Evolutionary conservation across 345 rosid species (phyloP).

Genomic region (Anacardium occidentale): DNA sequence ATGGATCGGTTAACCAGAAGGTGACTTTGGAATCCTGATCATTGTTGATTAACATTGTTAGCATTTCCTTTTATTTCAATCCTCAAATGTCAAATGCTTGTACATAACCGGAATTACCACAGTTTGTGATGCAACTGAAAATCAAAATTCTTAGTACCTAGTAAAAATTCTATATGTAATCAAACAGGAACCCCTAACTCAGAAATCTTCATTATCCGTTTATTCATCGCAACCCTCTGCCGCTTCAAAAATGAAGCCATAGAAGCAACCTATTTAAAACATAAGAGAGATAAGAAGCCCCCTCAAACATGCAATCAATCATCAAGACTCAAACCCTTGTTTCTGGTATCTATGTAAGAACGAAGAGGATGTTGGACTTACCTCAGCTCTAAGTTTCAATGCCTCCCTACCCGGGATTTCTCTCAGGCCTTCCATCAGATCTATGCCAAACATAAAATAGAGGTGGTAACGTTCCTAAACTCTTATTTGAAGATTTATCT

Average conservation of each 20-base stretch:
- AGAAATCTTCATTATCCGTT: slow-evolving; percentile 72
- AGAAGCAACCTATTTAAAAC: slow-evolving; percentile 67
- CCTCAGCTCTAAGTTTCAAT: slow-evolving; percentile 94
- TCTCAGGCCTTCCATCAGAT: slow-evolving; percentile 86
- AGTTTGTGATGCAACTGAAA: not conserved
- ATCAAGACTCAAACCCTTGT: not conserved
- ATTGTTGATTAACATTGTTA: too few relatives aligned
- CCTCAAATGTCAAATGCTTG: not conserved
- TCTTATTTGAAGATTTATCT: not conserved
- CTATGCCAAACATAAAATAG: slow-evolving; percentile 33
- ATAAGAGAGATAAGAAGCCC: not conserved
- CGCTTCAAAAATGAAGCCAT: slow-evolving; percentile 63
- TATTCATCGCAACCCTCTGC: slow-evolving; percentile 57
- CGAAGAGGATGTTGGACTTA: slow-evolving; percentile 18
- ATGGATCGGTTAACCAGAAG: too few relatives aligned
- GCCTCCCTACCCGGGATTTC: slow-evolving; percentile 91
- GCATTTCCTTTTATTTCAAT: slow-evolving; percentile 4
- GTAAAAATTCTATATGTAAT: slow-evolving; percentile 6
- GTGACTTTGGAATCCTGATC: too few relatives aligned
- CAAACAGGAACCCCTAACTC: slow-evolving; percentile 74
- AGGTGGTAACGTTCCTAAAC: not conserved
- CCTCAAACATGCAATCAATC: not conserved
- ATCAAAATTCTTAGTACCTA: not conserved
- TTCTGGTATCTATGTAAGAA: not conserved
- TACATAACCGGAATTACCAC: not conserved